Evolutionary conservation across 176 grass and related monocot species (phyloP), one percentile per base, ranked within the genome.

Genomic region (Tillandsia leiboldiana): DNA sequence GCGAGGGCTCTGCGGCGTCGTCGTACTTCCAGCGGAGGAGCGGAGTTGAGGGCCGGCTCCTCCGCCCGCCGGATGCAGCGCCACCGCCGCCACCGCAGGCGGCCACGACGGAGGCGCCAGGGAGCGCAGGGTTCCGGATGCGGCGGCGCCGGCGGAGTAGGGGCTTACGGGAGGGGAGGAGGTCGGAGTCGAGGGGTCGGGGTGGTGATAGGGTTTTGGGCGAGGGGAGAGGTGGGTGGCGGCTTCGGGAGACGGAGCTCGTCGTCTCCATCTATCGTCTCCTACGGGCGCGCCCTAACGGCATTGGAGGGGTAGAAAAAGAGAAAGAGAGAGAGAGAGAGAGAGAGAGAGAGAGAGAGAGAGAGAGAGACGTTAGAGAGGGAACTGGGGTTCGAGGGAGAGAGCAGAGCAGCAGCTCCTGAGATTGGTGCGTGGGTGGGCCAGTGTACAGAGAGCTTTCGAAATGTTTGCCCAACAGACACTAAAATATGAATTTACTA

Each of bases 21-120:
- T 80, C 77, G 62, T 87, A 67, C 72, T 80, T 88, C 94, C 94
- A 97, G 26, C 79, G 72, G 14, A 92, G 84, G 49, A 92, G 86
- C 18, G 89, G 94, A 63, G 89, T 97, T 13, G 78, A 23, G 14
- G 89, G 89, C 10, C 89, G 82, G 68, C 89, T 86, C 71, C 84
- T 82, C 79, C 82, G 70, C 15, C 81, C 82, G 11, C 81, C 73
- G 0, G 83, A 68, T 0, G 65, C 65, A 8, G 49, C 67, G 0
- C 23, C 1, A 29, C 28, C 28, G 28, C 28, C 28, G 28, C 28
- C 28, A 6, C 81, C 79, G 11, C 79, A 70, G 0, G 24, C 24
- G 24, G 24, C 24, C 24, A 24, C 24, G 1, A 24, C 24, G 1
- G 83, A 71, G 0, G 69, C 65, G 10, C 49, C 67, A 0, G 33